Evolutionary conservation across 345 rosid genomes (phyloP).

Genomic region (Syzygium oleosum): DNA sequence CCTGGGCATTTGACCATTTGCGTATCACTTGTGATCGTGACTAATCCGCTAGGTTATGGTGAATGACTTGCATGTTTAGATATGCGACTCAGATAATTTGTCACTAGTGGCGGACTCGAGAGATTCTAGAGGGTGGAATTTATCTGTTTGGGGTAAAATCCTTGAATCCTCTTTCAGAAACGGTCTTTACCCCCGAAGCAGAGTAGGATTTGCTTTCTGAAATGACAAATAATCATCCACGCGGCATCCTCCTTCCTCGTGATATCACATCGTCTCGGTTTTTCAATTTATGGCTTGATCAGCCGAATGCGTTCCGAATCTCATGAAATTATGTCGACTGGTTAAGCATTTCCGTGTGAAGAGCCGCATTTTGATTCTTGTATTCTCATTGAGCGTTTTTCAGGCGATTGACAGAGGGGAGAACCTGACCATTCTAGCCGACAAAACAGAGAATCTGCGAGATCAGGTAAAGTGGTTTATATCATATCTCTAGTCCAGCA

Average conservation of each 20-base stretch:
- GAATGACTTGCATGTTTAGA: not conserved
- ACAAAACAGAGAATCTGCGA: constrained; percentile 70
- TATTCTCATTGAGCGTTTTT: not conserved
- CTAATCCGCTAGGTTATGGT: not conserved
- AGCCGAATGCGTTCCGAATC: not conserved
- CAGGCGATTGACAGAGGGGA: constrained; percentile 90
- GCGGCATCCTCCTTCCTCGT: not conserved
- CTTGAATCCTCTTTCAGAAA: not conserved
- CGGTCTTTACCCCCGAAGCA: not conserved
- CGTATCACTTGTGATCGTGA: not conserved
- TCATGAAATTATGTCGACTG: not conserved
- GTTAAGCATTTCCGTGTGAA: not conserved
- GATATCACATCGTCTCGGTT: not conserved
- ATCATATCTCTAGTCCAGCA: not conserved
- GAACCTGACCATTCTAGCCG: constrained; percentile 51
- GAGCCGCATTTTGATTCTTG: not conserved
- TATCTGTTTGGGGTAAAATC: not conserved
- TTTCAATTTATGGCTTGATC: not conserved
- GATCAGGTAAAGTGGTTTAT: constrained; percentile 43
- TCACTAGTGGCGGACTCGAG: not conserved
- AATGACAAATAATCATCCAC: not conserved
- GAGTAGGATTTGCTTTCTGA: not conserved
- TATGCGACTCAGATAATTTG: not conserved
- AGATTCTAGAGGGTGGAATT: not conserved
- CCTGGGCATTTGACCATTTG: not conserved